Percentiles rank a stretch among this genome's conserved stretches.
phyloP scores from a whole-genome alignment of 2,329 filamentous ascomycete genomes.

The Apiospora aurea region DNA sequence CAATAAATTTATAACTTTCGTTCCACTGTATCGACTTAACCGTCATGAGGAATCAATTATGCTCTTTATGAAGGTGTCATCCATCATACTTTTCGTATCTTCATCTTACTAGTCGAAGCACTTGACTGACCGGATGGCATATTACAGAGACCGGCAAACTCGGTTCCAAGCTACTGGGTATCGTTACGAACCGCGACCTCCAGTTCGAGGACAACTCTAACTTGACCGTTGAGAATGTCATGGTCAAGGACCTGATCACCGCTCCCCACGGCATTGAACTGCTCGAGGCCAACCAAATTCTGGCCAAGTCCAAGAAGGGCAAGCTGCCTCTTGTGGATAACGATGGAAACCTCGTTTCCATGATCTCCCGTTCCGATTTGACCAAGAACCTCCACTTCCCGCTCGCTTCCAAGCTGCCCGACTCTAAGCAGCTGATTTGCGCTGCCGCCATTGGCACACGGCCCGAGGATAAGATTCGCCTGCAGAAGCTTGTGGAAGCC shows the following conservation, averaged over 20 bases:
- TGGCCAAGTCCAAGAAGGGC: constrained; percentile 97
- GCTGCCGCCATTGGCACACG: constrained; percentile 95
- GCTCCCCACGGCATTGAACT: constrained; percentile 84
- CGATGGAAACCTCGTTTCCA: constrained; percentile 84
- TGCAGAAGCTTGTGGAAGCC: constrained; percentile 89
- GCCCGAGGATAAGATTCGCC: constrained; percentile 86
- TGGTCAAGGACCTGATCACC: constrained; percentile 94
- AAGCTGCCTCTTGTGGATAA: constrained; percentile 93
- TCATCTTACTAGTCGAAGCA: constrained; percentile 23
- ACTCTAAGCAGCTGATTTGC: constrained; percentile 97
- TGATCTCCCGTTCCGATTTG: constrained; percentile 92
- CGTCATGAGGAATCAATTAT: constrained; percentile 81
- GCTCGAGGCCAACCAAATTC: constrained; percentile 87
- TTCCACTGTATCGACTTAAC: constrained; percentile 96
- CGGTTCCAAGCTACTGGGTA: constrained; percentile 94
- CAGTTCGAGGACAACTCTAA: constrained; percentile 86
- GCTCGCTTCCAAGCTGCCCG: constrained; percentile 91
- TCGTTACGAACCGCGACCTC: constrained; percentile 97
- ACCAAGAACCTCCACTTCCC: constrained; percentile 99
- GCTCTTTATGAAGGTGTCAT: constrained; percentile 52
- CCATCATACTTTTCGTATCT: constrained; percentile 22
- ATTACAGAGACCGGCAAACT: constrained; percentile 84
- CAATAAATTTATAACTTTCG: constrained; percentile 96
- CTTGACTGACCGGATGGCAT: constrained; percentile 29
- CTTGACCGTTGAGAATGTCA: constrained; percentile 83